Percentiles rank a stretch among this genome's conserved stretches.
Evolutionary conservation across 2,329 filamentous ascomycete species (phyloP).

Genomic region (Colletotrichum falcatum): DNA sequence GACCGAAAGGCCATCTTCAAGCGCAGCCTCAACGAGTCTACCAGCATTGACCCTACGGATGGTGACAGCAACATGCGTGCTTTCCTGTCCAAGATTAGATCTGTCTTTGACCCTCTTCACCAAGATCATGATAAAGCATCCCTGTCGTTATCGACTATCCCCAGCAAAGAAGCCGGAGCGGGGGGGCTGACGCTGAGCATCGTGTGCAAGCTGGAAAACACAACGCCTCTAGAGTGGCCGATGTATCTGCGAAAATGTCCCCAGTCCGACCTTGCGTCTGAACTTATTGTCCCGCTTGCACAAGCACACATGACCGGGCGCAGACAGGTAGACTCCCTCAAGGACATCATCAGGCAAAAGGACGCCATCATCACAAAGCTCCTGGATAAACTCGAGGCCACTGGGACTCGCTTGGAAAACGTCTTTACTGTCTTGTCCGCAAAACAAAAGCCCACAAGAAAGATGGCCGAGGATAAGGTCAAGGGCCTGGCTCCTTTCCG

Average conservation of each 20-base stretch:
- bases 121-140: slow-evolving; percentile 58
- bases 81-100: slow-evolving; percentile 72
- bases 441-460: slow-evolving; percentile 60
- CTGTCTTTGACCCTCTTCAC: slow-evolving; percentile 61
- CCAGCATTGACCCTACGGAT: slow-evolving; percentile 79
- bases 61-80: slow-evolving; percentile 75
- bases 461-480: slow-evolving; percentile 60
- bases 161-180: slow-evolving; percentile 50
- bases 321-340: slow-evolving; percentile 57
- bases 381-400: slow-evolving; percentile 65
- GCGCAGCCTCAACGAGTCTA: slow-evolving; percentile 72
- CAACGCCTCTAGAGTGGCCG: slow-evolving; percentile 74
- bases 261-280: slow-evolving; percentile 57
- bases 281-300: slow-evolving; percentile 65
- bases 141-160: slow-evolving; percentile 56
- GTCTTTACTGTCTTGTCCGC: slow-evolving; percentile 62
- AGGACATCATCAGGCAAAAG: slow-evolving; percentile 60
- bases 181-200: slow-evolving; percentile 65
- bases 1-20: slow-evolving; percentile 71
- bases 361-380: slow-evolving; percentile 64
- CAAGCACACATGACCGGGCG: slow-evolving; percentile 57
- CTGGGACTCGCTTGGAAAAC: slow-evolving; percentile 64
- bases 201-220: slow-evolving; percentile 71
- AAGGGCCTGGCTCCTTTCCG: slow-evolving; percentile 65
- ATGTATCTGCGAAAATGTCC: slow-evolving; percentile 65